Base-by-base conservation (phyloP, 768 basidiomycete species). In the Termitomyces eurrhizus region DNA sequence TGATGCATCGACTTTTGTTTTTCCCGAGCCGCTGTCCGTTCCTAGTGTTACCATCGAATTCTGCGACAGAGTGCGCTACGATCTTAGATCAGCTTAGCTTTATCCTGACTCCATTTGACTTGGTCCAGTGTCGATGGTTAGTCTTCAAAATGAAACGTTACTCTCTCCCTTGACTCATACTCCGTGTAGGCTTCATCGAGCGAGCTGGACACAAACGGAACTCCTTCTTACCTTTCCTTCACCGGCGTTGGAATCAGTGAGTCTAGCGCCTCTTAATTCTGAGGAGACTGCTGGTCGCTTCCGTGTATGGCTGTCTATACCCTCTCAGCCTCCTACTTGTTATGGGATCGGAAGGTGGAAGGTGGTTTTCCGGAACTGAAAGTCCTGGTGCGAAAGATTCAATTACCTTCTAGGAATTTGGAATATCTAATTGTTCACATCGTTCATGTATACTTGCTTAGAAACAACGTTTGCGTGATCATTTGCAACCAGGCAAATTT, bases 361-460 rank as follows among this genome's bases (percentile, higher is more conserved):
- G 92, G 92, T 44, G 90, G 92, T 2, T 98, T 98, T 68, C 95
- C 95, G 0, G 95, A 97, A 74, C 76, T 94, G 62, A 95, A 93
- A 73, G 78, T 82, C 26, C 76, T 95, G 69, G 93, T 93, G 69
- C 29, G 54, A 39, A 54, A 29, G 16, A 26, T 39, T 35, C 35
- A 18, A 16, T 8, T 4, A 4, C 37, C 48, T 49, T 36, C 18
- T 32, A 45, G 7, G 7, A 39, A 33, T 21, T 12, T 26, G 29
- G 16, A 26, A 56, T 14, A 0, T 50, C 54, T 51, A 6, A 35
- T 21, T 44, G 42, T 21, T 21, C 21, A 21, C 42, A 21, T 44
- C 16, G 14, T 11, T 57, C 21, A 60, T 54, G 41, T 51, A 60
- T 48, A 52, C 26, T 4, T 29, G 18, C 18, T 51, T 41, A 96